Evolutionary conservation across 139 green algal species (phyloP), one percentile per base, ranked within the genome.

Genomic region (Spirogloea muscicola): DNA sequence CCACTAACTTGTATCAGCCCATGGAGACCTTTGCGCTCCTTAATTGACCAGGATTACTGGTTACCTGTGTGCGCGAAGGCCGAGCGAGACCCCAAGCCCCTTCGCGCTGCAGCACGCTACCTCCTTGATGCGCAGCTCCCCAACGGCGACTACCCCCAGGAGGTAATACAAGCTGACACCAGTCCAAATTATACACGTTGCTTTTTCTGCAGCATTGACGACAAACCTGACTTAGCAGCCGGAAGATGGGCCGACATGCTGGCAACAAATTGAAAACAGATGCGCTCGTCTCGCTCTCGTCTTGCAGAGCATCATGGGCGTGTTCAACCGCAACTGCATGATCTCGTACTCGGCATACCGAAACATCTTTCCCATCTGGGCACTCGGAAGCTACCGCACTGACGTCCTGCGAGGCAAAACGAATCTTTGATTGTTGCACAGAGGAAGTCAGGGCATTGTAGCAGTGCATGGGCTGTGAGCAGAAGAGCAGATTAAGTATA

Each of bases 251-350:
- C n/a, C n/a, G n/a, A n/a, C n/a, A n/a, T n/a, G n/a, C n/a, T n/a
- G n/a, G n/a, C n/a, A n/a, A n/a, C n/a, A n/a, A n/a, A n/a, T n/a
- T n/a, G n/a, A n/a, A n/a, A n/a, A n/a, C n/a, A n/a, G n/a, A n/a
- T n/a, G n/a, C n/a, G n/a, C n/a, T n/a, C n/a, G n/a, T n/a, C n/a
- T n/a, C n/a, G n/a, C n/a, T n/a, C n/a, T n/a, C n/a, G n/a, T n/a
- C n/a, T n/a, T 55, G 38, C 92, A 99, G 89, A 84, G 90, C 73
- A 98, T 99, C 85, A 95, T 85, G 48, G 95, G 94, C 33, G 95
- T 98, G 2, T 99, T 99, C 90, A 99, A 99, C 86, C 86, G 89
- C 76, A 99, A 98, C 86, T 98, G 92, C 88, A 96, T 97, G 91
- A 99, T 98, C 85, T 94, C 89, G 0, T 99, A 98, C 66, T 87